Conservation (phyloP, 2,329 filamentous ascomycete species). For the Exserohilum turcica region DNA sequence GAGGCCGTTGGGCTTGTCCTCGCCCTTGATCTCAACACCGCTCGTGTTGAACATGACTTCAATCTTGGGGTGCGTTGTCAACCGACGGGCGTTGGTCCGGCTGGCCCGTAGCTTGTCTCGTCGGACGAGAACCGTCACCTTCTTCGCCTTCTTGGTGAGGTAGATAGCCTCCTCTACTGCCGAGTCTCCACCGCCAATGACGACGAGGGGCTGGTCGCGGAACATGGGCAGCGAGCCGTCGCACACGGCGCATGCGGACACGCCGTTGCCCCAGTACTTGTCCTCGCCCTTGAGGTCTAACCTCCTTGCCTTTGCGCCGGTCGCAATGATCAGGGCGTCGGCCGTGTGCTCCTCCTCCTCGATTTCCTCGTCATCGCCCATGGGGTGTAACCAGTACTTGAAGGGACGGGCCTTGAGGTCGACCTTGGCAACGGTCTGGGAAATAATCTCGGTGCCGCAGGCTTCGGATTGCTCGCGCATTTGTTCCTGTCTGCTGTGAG, state of each 20-base stretch:
- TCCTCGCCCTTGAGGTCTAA: constrained; percentile 86
- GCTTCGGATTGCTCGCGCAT: constrained; percentile 91
- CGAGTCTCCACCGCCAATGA: constrained; percentile 95
- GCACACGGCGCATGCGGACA: constrained; percentile 95
- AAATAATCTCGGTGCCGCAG: constrained; percentile 91
- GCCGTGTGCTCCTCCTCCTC: constrained; percentile 79
- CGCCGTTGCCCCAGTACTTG: constrained; percentile 95
- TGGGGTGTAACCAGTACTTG: constrained; percentile 75
- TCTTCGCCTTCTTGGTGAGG: constrained; percentile 94
- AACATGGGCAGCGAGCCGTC: constrained; percentile 97
- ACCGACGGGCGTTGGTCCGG: constrained; percentile 87
- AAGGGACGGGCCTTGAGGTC: constrained; percentile 85
- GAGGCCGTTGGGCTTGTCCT: constrained; percentile 72
- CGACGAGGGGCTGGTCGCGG: constrained; percentile 91
- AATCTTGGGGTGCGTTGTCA: constrained; percentile 84
- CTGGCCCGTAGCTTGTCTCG: constrained; percentile 84
- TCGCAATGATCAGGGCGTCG: constrained; percentile 91
- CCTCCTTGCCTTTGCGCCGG: constrained; percentile 87
- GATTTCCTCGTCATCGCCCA: constrained; percentile 78
- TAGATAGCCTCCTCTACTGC: constrained; percentile 98
- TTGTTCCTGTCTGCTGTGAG: constrained; percentile 63
- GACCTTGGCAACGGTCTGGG: constrained; percentile 87
- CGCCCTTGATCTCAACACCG: constrained; percentile 82
- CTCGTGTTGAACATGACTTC: constrained; percentile 85
- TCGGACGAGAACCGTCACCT: constrained; percentile 92